A percentile compares a stretch with the other conserved stretches of the same genome.
Conservation (phyloP, 352 stramenopile species). For the Phytophthora kernoviae region DNA sequence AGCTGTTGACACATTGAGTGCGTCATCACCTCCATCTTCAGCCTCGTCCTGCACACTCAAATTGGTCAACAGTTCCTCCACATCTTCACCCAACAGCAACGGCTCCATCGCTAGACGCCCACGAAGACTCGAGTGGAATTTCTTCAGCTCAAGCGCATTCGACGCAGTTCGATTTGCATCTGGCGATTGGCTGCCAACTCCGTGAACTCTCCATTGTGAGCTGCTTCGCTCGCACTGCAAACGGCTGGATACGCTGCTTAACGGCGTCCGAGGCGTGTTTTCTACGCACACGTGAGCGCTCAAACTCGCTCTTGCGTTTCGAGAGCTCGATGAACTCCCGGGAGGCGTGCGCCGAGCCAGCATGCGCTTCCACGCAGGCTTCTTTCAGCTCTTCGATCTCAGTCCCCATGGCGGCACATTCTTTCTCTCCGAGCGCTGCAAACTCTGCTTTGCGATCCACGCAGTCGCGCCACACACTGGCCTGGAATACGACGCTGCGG, state of each 20-base stretch:
- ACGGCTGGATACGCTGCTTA: slow-evolving; percentile 66
- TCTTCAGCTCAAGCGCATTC: slow-evolving; percentile 37
- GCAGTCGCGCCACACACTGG: slow-evolving; percentile 71
- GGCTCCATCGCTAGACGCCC: slow-evolving; percentile 56
- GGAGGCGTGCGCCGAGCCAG: slow-evolving; percentile 40
- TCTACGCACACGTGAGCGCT: slow-evolving; percentile 26
- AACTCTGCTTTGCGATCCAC: slow-evolving; percentile 53
- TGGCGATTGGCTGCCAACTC: slow-evolving; percentile 54
- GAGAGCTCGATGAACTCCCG: slow-evolving; percentile 38
- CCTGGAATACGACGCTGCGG: slow-evolving; percentile 62
- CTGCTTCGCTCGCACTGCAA: slow-evolving; percentile 61
- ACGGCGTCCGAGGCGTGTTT: slow-evolving; percentile 31
- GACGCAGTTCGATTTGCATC: slow-evolving; percentile 57
- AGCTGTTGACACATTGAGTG: background rate
- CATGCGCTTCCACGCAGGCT: slow-evolving; percentile 49
- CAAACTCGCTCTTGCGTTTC: slow-evolving; percentile 44
- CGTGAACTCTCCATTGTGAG: slow-evolving; percentile 60
- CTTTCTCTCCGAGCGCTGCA: slow-evolving; percentile 46
- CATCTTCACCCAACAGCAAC: slow-evolving; percentile 53
- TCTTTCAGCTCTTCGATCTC: slow-evolving; percentile 56
- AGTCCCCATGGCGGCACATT: slow-evolving; percentile 44
- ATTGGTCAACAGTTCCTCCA: slow-evolving; percentile 40
- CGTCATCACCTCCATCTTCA: slow-evolving; percentile 9
- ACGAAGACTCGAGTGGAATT: slow-evolving; percentile 50
- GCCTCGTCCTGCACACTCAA: slow-evolving; percentile 12